Conservation (phyloP, 2,329 filamentous ascomycete species). For the Lachnellula cervina region DNA sequence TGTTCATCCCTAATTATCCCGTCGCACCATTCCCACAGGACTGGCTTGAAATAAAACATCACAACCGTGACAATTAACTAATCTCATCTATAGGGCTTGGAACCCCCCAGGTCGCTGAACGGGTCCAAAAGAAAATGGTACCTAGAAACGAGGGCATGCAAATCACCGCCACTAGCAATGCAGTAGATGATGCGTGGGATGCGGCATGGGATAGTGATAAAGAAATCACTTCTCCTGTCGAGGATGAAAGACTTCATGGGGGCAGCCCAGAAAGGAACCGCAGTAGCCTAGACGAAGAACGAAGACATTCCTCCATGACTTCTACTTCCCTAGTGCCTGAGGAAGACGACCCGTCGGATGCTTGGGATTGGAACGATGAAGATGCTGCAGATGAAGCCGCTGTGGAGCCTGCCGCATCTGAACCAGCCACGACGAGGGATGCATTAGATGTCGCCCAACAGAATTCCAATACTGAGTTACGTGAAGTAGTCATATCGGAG, state of each 20-base stretch:
- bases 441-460: neutral
- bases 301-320: neutral
- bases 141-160: conserved; percentile 62
- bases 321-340: conserved; percentile 19
- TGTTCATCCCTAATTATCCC: neutral
- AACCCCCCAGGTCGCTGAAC: conserved; percentile 66
- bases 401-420: conserved; percentile 17
- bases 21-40: neutral
- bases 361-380: conserved; percentile 82
- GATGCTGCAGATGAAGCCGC: conserved; percentile 41
- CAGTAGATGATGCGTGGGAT: conserved; percentile 60
- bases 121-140: conserved; percentile 77
- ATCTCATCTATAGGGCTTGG: conserved; percentile 52
- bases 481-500: conserved; percentile 74
- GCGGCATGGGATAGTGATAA: conserved; percentile 70
- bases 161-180: conserved; percentile 49
- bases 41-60: neutral
- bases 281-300: conserved; percentile 5
- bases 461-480: conserved; percentile 5
- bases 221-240: conserved; percentile 38
- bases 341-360: conserved; percentile 36
- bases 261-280: conserved; percentile 1
- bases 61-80: neutral
- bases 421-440: neutral
- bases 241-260: conserved; percentile 3